Base-by-base conservation (phyloP, 257 asterid species). In the Buddleja alternifolia region DNA sequence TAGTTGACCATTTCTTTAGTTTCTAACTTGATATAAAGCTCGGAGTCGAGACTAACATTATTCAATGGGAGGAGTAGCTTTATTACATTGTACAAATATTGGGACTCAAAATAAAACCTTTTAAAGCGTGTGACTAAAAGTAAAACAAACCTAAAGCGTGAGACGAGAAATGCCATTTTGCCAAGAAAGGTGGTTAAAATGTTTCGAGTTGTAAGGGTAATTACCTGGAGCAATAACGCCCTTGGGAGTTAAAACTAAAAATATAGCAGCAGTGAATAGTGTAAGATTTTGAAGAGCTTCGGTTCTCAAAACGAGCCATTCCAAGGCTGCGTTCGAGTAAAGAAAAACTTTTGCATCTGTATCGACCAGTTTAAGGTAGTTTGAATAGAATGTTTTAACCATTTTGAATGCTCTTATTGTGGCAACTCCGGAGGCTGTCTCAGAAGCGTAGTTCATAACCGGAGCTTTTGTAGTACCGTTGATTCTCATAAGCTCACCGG, bases 391-490 rank as follows among this genome's bases (percentile, higher is more conserved):
- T 21, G 40, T 75, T 17, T 88, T 89, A 0, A 61, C 83, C 66
- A 48, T 77, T 21, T 71, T 63, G 66, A 90, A 90, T 25, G 95
- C 90, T 80, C 96, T 61, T 71, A 90, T 77, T 6, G 92, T 86
- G 60, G 85, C 81, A 48, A 84, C 92, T 37, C 97, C 94, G 8
- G 84, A 88, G 20, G 95, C 81, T 24, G 97, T 88, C 81, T 90
- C 95, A 0, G 97, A 77, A 25, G 91, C 90, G 62, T 86, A 83
- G 44, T 82, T 90, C 95, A 86, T 86, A 11, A 90, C 75, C 0
- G 95, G 92, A 16, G 97, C 95, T 71, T 90, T 90, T n/a, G 97
- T 88, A 0, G 87, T 88, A 58, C 97, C 97, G 42, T 83, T 90
- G 71, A 88, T 88, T 61, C 97, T 86, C 94, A 88, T 84, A 34